These are phyloP conservation scores for Tolypocladium nubicola DNA, from an alignment of 2,329 filamentous ascomycete species.

Conservation along the genomic window DNA sequence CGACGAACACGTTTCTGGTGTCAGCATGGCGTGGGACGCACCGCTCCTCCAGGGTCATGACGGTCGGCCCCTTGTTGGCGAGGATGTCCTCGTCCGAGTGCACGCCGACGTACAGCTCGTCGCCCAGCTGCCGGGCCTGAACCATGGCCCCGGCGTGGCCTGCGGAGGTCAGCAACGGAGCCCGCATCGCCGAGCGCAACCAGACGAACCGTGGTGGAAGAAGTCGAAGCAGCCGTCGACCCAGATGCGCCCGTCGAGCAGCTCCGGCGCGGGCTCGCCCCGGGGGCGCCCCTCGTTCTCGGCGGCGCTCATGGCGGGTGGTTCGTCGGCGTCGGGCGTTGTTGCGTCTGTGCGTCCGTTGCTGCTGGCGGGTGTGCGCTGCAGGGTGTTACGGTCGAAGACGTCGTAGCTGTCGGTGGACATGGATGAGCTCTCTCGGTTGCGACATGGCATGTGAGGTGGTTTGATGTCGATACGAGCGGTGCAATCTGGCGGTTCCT, in stretches of 20 bases:
- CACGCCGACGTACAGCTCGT: conserved; percentile 81
- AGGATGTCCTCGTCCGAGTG: conserved; percentile 94
- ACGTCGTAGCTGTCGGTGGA: neutral
- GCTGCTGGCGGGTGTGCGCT: neutral
- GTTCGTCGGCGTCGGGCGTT: neutral
- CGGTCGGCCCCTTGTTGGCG: conserved; percentile 94
- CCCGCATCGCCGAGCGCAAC: neutral
- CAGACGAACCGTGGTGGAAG: conserved; percentile 73
- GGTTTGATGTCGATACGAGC: neutral
- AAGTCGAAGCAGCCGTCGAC: conserved; percentile 99
- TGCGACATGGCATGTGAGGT: neutral
- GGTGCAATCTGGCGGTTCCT: neutral
- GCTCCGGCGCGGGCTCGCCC: conserved; percentile 40
- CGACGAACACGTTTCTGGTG: neutral
- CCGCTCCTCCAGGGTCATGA: conserved; percentile 91
- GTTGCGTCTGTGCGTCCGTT: neutral
- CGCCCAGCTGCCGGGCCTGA: conserved; percentile 84
- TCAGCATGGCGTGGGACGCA: conserved; percentile 17
- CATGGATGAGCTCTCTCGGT: neutral
- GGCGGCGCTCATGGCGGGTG: conserved; percentile 11
- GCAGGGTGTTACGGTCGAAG: neutral
- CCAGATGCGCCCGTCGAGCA: conserved; percentile 73
- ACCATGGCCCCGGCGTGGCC: conserved; percentile 95
- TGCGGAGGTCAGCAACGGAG: conserved; percentile 19
- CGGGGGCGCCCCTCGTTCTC: conserved; percentile 5